Percentiles rank a stretch among this genome's conserved stretches.
Conservation (phyloP, 1,284 basidiomycete species). For the Dichomitus squalens region DNA sequence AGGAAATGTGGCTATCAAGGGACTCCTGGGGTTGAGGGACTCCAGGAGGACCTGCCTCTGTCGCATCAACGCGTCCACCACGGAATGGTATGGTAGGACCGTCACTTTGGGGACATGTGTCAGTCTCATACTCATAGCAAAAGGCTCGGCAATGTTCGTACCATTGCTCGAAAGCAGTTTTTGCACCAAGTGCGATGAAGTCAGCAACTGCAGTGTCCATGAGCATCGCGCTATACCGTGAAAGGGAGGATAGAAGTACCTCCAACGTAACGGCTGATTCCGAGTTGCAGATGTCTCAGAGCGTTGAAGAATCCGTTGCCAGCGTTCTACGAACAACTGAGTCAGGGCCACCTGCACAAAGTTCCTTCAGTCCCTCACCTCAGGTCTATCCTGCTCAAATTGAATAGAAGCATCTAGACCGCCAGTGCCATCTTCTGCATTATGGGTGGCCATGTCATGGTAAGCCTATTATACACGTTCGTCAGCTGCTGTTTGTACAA, state of each 20-base stretch:
- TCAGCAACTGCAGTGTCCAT: slow-evolving; percentile 26
- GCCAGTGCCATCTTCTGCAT: slow-evolving; percentile 29
- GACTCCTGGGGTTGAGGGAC: slow-evolving; percentile 32
- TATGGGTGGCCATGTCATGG: slow-evolving; percentile 32
- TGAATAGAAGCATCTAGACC: slow-evolving; percentile 32
- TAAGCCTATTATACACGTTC: slow-evolving; percentile 6
- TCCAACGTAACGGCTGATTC: slow-evolving; percentile 8
- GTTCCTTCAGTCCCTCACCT: slow-evolving; percentile 1
- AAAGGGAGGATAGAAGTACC: not conserved
- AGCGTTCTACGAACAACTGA: slow-evolving; percentile 13
- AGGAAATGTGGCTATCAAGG: slow-evolving; percentile 18
- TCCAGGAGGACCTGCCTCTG: slow-evolving; percentile 23
- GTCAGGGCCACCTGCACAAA: not conserved
- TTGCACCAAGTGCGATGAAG: slow-evolving; percentile 28
- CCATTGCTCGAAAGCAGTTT: slow-evolving; percentile 27
- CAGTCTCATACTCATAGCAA: not conserved
- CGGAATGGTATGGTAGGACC: slow-evolving; percentile 27
- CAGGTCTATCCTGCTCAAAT: slow-evolving; percentile 29
- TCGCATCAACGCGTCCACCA: slow-evolving; percentile 32
- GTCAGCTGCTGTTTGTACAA: not conserved
- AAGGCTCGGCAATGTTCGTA: not conserved
- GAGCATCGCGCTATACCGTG: not conserved
- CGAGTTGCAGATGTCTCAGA: slow-evolving; percentile 16
- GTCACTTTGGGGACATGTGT: not conserved
- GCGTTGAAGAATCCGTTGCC: slow-evolving; percentile 30